These are phyloP conservation scores for Teunomyces cretensis DNA, from an alignment of 805 yeast genomes.

Conservation along the genomic window DNA sequence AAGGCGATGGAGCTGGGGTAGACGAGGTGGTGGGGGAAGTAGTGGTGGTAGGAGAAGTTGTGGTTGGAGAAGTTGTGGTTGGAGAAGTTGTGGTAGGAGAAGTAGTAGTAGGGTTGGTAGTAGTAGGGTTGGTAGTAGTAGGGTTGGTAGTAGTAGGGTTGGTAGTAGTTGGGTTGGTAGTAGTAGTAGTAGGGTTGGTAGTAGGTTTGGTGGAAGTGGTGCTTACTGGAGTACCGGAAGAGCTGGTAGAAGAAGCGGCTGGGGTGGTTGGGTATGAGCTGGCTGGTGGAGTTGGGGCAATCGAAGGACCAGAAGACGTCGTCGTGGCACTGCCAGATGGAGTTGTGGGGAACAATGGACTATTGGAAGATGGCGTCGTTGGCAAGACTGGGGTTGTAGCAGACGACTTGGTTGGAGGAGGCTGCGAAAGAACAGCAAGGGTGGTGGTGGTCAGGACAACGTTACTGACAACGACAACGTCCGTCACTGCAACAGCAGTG, in stretches of 20 bases:
- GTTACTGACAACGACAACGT: conserved; percentile 9
- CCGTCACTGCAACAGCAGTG: conserved; percentile 30
- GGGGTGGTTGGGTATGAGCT: conserved; percentile 2
- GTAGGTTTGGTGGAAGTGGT: neutral
- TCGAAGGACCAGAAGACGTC: conserved; percentile 10
- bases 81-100: conserved; percentile 8
- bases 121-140: conserved; percentile 11
- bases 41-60: conserved; percentile 6
- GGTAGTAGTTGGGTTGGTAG: conserved; percentile 9
- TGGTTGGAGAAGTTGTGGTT: conserved; percentile 3
- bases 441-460: conserved; percentile 7
- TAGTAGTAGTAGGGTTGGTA: conserved; percentile 5
- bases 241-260: neutral
- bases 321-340: neutral
- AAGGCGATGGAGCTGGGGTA: conserved; percentile 11
- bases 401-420: conserved; percentile 18
- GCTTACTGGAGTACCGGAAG: neutral
- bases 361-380: no score
- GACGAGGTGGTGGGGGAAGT: conserved; percentile 10
- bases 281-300: conserved; percentile 4
- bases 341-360: no score
- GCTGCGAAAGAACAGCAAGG: conserved; percentile 15
- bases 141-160: conserved; percentile 2
- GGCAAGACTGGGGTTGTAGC: conserved; percentile 5
- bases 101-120: conserved; percentile 17